Evolutionary conservation across 805 yeast genomes (phyloP).

Genomic region (Yarrowia sp.): DNA sequence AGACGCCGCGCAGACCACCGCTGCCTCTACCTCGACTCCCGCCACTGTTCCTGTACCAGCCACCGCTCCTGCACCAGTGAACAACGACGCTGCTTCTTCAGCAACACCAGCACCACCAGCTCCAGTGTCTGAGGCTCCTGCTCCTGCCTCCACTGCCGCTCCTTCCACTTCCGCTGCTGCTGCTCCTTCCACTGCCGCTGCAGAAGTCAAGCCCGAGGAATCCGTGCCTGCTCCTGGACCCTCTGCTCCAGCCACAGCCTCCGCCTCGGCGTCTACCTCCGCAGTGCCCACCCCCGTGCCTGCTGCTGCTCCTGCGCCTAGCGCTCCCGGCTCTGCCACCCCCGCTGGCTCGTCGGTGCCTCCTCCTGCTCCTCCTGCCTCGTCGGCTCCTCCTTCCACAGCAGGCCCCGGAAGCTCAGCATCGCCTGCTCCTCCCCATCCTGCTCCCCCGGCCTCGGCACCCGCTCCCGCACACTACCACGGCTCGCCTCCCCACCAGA

Average conservation of each 20-base stretch:
- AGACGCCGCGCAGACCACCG: too few species aligned
- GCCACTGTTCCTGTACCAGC: background rate
- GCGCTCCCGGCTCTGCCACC: background rate
- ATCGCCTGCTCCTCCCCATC: constrained; percentile 32
- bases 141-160: background rate
- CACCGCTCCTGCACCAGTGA: background rate
- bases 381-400: constrained; percentile 7
- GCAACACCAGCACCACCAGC: constrained; percentile 11
- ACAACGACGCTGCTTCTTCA: background rate
- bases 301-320: background rate
- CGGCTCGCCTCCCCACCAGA: constrained; percentile 39
- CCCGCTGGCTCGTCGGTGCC: background rate
- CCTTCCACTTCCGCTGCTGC: background rate
- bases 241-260: background rate
- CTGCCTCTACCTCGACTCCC: constrained; percentile 1
- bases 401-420: constrained; percentile 40
- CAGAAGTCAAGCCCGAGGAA: constrained; percentile 24
- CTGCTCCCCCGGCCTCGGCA: constrained; percentile 38
- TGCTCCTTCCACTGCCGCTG: background rate
- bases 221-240: constrained; percentile 25
- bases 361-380: background rate
- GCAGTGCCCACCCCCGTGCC: constrained; percentile 21
- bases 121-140: background rate
- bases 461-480: constrained; percentile 39
- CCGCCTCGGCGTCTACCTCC: background rate